phyloP scores from a whole-genome alignment of 2,329 filamentous ascomycete species.

The Neurospora sp. region DNA sequence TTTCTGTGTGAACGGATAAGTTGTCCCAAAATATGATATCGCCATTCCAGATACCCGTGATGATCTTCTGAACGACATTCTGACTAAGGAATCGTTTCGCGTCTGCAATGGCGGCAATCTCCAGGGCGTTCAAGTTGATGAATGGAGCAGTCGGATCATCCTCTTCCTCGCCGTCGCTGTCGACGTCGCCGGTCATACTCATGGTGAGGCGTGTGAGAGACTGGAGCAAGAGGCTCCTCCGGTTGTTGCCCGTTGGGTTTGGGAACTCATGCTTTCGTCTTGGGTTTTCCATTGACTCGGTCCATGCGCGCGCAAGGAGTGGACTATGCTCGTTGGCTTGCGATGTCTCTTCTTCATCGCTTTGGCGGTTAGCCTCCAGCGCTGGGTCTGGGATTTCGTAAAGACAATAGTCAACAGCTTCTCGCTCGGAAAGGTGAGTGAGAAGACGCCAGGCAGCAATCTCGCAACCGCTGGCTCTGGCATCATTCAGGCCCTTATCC shows the following conservation, averaged over 20 bases:
- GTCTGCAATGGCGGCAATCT: conserved; percentile 72
- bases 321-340: conserved; percentile 34
- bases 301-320: conserved; percentile 30
- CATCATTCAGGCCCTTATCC: conserved; percentile 55
- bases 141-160: conserved; percentile 63
- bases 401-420: conserved; percentile 65
- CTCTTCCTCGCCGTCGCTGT: conserved; percentile 36
- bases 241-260: conserved; percentile 29
- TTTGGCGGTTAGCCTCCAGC: conserved; percentile 16
- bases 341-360: conserved; percentile 30
- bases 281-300: conserved; percentile 11
- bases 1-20: conserved; percentile 62
- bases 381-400: conserved; percentile 54
- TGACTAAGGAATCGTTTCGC: conserved; percentile 82
- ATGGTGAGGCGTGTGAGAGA: conserved; percentile 48
- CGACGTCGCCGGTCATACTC: conserved; percentile 32
- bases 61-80: conserved; percentile 69
- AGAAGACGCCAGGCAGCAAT: conserved; percentile 75
- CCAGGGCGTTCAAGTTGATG: conserved; percentile 71
- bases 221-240: conserved; percentile 39
- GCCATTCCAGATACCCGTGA: conserved; percentile 77
- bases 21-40: conserved; percentile 82
- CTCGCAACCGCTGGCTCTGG: conserved; percentile 66
- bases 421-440: conserved; percentile 58
- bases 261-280: background rate